Percentiles rank a stretch among this genome's conserved stretches.
Evolutionary conservation across 306 rosid genomes (phyloP).

Genomic region (Castanopsis chinensis): DNA sequence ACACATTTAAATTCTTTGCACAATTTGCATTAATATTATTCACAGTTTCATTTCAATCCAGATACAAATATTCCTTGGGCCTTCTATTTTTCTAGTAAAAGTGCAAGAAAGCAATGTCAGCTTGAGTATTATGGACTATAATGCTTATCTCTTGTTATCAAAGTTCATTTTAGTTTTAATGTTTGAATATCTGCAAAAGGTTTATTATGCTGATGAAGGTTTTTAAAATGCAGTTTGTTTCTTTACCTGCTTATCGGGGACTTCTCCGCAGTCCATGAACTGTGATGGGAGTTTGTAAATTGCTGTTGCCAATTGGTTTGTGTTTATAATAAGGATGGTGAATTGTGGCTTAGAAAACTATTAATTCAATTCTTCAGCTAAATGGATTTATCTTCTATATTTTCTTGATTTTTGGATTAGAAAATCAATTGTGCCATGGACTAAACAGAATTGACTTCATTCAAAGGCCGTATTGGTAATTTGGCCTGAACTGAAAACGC

Average conservation of each 20-base stretch:
- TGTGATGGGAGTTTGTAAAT: conserved; percentile 27
- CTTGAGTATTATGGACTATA: neutral
- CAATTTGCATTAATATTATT: conserved; percentile 10
- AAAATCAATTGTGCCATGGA: conserved; percentile 24
- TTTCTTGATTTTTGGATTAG: conserved; percentile 13
- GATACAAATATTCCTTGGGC: neutral
- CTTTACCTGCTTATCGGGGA: neutral
- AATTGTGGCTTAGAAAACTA: conserved; percentile 19
- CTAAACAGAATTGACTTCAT: conserved; percentile 27
- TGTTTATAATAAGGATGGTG: conserved; percentile 20
- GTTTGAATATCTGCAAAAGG: neutral
- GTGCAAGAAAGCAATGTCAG: conserved; percentile 1
- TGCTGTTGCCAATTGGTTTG: conserved; percentile 29
- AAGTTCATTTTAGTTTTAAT: conserved; percentile 1
- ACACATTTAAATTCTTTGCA: neutral
- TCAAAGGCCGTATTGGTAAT: conserved; percentile 14
- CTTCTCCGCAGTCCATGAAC: conserved; percentile 22
- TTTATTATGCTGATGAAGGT: conserved; percentile 16
- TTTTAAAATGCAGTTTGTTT: conserved; percentile 21
- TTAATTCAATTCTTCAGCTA: conserved; percentile 1
- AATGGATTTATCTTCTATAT: conserved; percentile 3
- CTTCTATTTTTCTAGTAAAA: neutral
- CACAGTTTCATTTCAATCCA: neutral
- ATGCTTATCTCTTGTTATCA: conserved; percentile 11
- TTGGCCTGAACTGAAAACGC: conserved; percentile 9